A percentile compares a stretch with the other conserved stretches of the same genome.
phyloP scores from a whole-genome alignment of 805 yeast species.

The Kuraishia cidri region DNA sequence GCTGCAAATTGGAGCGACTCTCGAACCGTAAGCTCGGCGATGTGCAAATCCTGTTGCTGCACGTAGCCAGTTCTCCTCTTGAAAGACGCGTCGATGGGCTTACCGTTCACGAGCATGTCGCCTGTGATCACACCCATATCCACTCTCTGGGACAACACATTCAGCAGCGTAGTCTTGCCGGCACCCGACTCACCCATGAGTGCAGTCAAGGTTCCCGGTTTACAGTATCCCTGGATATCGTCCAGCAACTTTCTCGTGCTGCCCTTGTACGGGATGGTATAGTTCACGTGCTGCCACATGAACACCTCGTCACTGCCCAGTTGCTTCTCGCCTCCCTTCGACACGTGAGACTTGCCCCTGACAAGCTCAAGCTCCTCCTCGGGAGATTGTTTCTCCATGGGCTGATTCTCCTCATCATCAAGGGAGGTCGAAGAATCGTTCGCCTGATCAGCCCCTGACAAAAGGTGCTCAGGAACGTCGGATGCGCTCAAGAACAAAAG shows the following conservation, averaged over 20 bases:
- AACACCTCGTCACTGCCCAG: constrained; percentile 37
- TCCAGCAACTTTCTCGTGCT: constrained; percentile 29
- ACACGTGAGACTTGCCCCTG: constrained; percentile 7
- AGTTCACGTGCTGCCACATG: constrained; percentile 56
- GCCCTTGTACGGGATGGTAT: constrained; percentile 41
- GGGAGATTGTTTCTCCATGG: constrained; percentile 13
- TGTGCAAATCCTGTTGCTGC: constrained; percentile 46
- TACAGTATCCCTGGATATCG: constrained; percentile 32
- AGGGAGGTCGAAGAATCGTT: constrained; percentile 27
- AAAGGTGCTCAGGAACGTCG: constrained; percentile 12
- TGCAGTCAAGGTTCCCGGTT: constrained; percentile 51
- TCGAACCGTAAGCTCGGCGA: constrained; percentile 39
- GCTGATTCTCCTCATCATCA: constrained; percentile 16
- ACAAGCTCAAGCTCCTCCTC: constrained; percentile 14
- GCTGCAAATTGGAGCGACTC: constrained; percentile 43
- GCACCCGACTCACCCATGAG: constrained; percentile 62
- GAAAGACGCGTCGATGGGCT: constrained; percentile 35
- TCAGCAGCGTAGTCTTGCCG: constrained; percentile 51
- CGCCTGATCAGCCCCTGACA: constrained; percentile 19
- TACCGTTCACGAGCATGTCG: constrained; percentile 46
- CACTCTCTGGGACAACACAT: constrained; percentile 41
- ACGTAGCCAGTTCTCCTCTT: constrained; percentile 48
- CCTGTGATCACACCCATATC: constrained; percentile 47
- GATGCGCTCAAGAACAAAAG: constrained; percentile 34
- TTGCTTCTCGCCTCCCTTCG: constrained; percentile 8